phyloP scores from a whole-genome alignment of 495 filamentous ascomycete species.

The Neurospora intermedia region DNA sequence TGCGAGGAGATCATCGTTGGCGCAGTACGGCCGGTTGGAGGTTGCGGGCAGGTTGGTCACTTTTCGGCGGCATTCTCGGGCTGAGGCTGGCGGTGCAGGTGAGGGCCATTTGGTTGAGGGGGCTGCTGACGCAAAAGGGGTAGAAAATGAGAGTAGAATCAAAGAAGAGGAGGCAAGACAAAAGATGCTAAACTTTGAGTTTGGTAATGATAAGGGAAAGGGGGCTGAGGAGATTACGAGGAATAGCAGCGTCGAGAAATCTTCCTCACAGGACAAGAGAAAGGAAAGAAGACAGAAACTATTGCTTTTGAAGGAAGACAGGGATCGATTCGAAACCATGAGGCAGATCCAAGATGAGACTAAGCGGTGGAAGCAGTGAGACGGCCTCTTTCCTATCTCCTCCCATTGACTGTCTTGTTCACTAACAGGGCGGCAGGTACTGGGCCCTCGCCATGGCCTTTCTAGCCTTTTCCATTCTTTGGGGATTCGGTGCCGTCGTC shows the following conservation, averaged over 20 bases:
- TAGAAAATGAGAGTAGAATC: not conserved
- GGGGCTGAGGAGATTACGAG: conserved; percentile 5
- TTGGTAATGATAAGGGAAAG: conserved; percentile 14
- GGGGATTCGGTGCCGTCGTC: conserved; percentile 60
- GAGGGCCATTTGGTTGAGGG: not conserved
- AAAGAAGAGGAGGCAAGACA: not conserved
- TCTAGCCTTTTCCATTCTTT: conserved; percentile 50
- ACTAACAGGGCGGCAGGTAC: conserved; percentile 26
- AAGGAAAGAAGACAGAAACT: conserved; percentile 44
- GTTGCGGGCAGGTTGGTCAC: conserved; percentile 25
- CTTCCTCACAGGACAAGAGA: conserved; percentile 37
- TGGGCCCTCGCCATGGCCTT: conserved; percentile 47
- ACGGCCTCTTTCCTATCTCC: not conserved
- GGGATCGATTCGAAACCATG: conserved; percentile 70
- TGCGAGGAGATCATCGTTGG: conserved; percentile 15
- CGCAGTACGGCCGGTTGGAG: conserved; percentile 26
- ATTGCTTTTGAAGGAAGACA: conserved; percentile 39
- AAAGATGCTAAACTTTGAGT: not conserved
- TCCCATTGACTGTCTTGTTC: not conserved
- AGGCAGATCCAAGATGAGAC: conserved; percentile 56
- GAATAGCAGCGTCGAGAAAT: conserved; percentile 13
- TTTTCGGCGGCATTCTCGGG: conserved; percentile 9
- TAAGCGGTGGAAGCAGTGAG: conserved; percentile 43
- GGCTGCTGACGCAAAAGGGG: not conserved
- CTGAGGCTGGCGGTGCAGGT: not conserved